Base-by-base conservation (phyloP, 352 stramenopile genomes). In the Pythium vanterpoolii region DNA sequence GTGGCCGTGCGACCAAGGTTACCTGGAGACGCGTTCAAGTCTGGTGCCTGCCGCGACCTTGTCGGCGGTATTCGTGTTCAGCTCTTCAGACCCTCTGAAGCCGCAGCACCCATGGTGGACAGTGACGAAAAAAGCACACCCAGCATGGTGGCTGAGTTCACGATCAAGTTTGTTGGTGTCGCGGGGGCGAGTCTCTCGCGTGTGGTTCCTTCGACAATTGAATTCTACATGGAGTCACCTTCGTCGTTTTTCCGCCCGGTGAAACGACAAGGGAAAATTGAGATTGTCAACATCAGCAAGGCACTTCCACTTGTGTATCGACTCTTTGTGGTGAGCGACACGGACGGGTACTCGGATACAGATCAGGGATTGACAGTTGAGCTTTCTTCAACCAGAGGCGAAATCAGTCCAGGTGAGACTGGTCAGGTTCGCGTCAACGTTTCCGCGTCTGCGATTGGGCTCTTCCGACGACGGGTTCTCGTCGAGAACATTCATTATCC, bases 41-140 rank as follows among this genome's bases (percentile, higher is more conserved):
- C 83, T 28, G 87, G 87, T 4, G 77, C 73, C 9, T 77, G 77
- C 39, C 76, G 87, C 60, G 85, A 96, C 45, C 69, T 96, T 9
- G 81, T 96, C 50, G 87, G 87, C 24, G 87, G 87, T 14, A 96
- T 96, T 66, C 86, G 86, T n/a, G 69, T 96, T 8, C 86, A 96
- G 56, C 64, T 96, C 5, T 94, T 89, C 69, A 73, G 77, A 4
- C 44, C 46, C 0, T 48, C 28, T 1, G 66, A 68, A 14, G 14
- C 21, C 24, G 5, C 36, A 16, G 28, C 27, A 7, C 7, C 18
- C 19, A 18, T 27, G 34, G 34, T 16, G 7, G 45, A 62, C 30
- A 72, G 76, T 16, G 79, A 87, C 1, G 74, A 79, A 31, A 90
- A 87, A 51, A 36, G 18, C n/a, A 9, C 30, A 3, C 81, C 69